Percentiles rank a stretch among this genome's conserved stretches.
Evolutionary conservation across 2,329 filamentous ascomycete species (phyloP).

Genomic region (Diplodia corticola): DNA sequence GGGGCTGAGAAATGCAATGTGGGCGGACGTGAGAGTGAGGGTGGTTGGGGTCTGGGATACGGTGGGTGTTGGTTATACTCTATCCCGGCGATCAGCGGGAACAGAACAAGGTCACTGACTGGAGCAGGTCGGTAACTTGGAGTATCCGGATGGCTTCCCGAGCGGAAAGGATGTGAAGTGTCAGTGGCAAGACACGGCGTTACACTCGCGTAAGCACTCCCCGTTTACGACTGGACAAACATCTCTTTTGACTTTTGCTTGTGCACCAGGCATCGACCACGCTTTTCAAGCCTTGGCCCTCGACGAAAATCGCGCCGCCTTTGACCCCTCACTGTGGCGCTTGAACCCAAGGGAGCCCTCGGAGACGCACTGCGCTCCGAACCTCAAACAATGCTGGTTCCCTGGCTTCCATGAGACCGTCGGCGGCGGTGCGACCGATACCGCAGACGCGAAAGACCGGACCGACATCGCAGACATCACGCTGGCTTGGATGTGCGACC

Average conservation of each 20-base stretch:
- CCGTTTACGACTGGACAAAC: not conserved
- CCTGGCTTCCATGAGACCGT: constrained; percentile 56
- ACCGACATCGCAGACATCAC: constrained; percentile 39
- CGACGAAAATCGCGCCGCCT: constrained; percentile 54
- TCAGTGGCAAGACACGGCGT: constrained; percentile 10
- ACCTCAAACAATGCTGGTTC: constrained; percentile 57
- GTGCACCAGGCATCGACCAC: constrained; percentile 45
- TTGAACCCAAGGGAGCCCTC: constrained; percentile 29
- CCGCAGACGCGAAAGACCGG: constrained; percentile 2
- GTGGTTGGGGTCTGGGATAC: constrained; percentile 54
- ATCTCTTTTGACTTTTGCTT: not conserved
- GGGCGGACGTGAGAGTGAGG: constrained; percentile 35
- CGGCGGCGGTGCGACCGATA: constrained; percentile 47
- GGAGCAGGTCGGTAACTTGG: not conserved
- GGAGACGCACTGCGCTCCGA: not conserved
- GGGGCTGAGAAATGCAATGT: constrained; percentile 1
- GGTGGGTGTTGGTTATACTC: not conserved
- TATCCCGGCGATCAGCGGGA: not conserved
- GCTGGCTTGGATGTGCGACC: constrained; percentile 44
- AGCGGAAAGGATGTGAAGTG: constrained; percentile 1
- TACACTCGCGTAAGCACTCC: constrained; percentile 10
- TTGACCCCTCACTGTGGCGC: constrained; percentile 55
- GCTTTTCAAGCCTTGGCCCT: constrained; percentile 59
- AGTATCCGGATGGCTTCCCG: constrained; percentile 8
- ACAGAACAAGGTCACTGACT: not conserved